Evolutionary conservation across 2,329 filamentous ascomycete species (phyloP).

Genomic region (Lecanosticta acicola): DNA sequence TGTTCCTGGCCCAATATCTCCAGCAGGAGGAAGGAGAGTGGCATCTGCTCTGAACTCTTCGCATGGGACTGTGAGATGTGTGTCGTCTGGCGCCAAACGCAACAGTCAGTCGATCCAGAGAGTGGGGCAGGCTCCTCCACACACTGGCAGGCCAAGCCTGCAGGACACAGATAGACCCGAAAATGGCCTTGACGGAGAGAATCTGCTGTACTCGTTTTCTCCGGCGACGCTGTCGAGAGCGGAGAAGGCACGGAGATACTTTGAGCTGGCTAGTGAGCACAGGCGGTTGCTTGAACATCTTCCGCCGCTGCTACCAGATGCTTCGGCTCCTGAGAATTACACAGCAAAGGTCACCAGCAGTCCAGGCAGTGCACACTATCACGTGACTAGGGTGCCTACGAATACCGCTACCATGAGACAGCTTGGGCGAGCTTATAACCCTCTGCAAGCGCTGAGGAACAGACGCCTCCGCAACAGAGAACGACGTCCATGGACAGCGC

Average conservation of each 20-base stretch:
- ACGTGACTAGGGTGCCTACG: constrained; percentile 35
- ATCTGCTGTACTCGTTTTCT: constrained; percentile 64
- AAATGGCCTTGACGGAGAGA: constrained; percentile 10
- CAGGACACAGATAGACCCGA: constrained; percentile 6
- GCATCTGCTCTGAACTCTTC: constrained; percentile 39
- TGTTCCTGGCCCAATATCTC: constrained; percentile 46
- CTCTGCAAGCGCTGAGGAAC: constrained; percentile 87
- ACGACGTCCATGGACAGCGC: constrained; percentile 66
- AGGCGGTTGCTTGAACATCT: constrained; percentile 71
- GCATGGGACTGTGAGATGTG: constrained; percentile 39
- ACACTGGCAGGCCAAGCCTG: constrained; percentile 10
- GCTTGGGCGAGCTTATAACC: constrained; percentile 77
- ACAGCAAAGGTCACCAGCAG: constrained; percentile 36
- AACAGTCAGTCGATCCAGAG: constrained; percentile 12
- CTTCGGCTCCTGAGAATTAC: constrained; percentile 39
- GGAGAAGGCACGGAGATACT: constrained; percentile 75
- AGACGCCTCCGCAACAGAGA: constrained; percentile 77
- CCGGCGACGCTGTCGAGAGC: constrained; percentile 73
- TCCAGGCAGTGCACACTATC: constrained; percentile 38
- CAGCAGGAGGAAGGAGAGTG: constrained; percentile 45
- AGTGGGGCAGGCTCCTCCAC: constrained; percentile 4
- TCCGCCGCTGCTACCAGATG: constrained; percentile 60
- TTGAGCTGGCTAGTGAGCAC: constrained; percentile 83
- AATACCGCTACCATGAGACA: constrained; percentile 33
- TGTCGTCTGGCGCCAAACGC: constrained; percentile 43